Conservation (phyloP, 2,329 filamentous ascomycete species). For the Thelonectria olida region DNA sequence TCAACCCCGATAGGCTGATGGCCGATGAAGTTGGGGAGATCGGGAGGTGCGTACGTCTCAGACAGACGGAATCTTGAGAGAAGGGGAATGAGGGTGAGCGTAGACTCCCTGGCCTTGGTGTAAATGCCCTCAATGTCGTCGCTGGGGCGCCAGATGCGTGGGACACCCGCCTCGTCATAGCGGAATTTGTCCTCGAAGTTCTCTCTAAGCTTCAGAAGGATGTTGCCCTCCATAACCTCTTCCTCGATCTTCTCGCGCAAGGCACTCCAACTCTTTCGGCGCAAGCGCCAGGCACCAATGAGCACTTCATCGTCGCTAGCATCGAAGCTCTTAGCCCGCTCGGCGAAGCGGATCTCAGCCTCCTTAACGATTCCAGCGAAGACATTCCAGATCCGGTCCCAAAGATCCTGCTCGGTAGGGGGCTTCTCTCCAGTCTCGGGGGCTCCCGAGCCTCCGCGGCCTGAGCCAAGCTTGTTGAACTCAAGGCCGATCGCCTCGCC, state of each 20-base stretch:
- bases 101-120: conserved; percentile 90
- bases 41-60: conserved; percentile 78
- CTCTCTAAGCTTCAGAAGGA: conserved; percentile 92
- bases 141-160: conserved; percentile 93
- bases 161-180: conserved; percentile 94
- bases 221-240: conserved; percentile 97
- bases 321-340: conserved; percentile 92
- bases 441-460: conserved; percentile 82
- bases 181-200: conserved; percentile 99
- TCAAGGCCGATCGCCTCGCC: conserved; percentile 89
- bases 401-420: conserved; percentile 81
- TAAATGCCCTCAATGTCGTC: conserved; percentile 98
- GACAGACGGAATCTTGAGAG: conserved; percentile 84
- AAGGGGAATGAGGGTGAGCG: conserved; percentile 88
- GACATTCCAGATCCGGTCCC: conserved; percentile 93
- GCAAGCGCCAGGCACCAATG: conserved; percentile 89
- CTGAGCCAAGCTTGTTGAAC: conserved; percentile 95
- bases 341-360: conserved; percentile 85
- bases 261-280: conserved; percentile 94
- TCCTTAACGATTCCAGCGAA: conserved; percentile 86
- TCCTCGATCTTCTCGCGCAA: conserved; percentile 92
- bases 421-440: conserved; percentile 81
- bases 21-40: conserved; percentile 87
- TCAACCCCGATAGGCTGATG: conserved; percentile 78
- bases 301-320: conserved; percentile 91